Base-by-base conservation (phyloP, 2,329 filamentous ascomycete species). In the Calonectria crousiana region DNA sequence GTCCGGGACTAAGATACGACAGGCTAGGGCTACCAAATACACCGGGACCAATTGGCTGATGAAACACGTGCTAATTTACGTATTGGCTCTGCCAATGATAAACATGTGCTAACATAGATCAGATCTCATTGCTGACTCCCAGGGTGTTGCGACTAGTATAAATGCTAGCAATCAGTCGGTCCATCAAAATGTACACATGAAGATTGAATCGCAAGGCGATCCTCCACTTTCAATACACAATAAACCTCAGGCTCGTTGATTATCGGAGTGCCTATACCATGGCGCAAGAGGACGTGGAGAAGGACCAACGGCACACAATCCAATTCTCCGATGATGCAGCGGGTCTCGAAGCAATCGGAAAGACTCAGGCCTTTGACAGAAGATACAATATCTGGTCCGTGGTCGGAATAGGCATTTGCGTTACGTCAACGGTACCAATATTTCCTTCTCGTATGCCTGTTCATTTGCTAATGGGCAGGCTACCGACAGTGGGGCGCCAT, bases 381-480 rank as follows among this genome's bases (percentile, higher is more conserved):
- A 67, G 62, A 60, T 71, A 71, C 51, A 71, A 71, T 11, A 18
- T 71, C 13, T 71, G 69, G 69, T 60, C 69, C 10, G 51, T 71
- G 2, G 69, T 67, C 23, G 69, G 47, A 28, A 67, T 71, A 44
- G 69, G 69, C 6, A 60, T 71, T 38, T 71, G 69, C n/a, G 62
- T 71, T 28, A 51, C 62, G 16, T 30, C 69, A 66, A 67, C 69
- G 34, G 69, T 60, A 47, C 11, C 32, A 3, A 28, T 11, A 28
- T 28, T 30, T 23, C 20, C 20, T 10, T n/a, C 4, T 28, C 10
- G 10, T 20, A 30, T 26, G 0, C 9, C n/a, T 20, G 4, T 8
- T 10, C 26, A 20, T n/a, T 30, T 6, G 41, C 23, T 23, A 38
- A 52, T 23, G 10, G 3, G 0, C 11, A 34, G 53, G 18, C 36